Evolutionary conservation across 148 eudicot genomes (phyloP).

Genomic region (Nepenthes gracilis): DNA sequence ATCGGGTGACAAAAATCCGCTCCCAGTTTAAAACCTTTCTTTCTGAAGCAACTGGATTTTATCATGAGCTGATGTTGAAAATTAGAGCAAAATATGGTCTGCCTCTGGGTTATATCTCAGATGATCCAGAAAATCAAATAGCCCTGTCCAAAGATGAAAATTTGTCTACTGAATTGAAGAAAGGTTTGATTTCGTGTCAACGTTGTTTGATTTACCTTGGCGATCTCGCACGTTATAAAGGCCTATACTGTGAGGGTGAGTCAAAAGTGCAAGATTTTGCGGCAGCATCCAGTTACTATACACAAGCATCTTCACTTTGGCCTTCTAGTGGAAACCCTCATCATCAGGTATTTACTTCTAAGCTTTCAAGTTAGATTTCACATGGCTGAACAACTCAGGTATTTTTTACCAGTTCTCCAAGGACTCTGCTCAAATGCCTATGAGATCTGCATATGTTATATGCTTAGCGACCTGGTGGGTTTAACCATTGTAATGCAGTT

Average conservation of each 20-base stretch:
- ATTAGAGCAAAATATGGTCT: slow-evolving; percentile 76
- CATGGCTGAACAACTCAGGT: not conserved
- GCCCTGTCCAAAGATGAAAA: slow-evolving; percentile 38
- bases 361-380: not conserved
- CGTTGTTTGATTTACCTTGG: slow-evolving; percentile 95
- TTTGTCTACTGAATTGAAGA: slow-evolving; percentile 42
- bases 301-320: slow-evolving; percentile 81
- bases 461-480: not conserved
- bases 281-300: slow-evolving; percentile 84
- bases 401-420: not conserved
- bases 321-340: slow-evolving; percentile 97
- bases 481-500: not conserved
- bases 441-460: not conserved
- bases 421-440: not conserved
- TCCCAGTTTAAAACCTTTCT: slow-evolving; percentile 93
- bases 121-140: slow-evolving; percentile 47
- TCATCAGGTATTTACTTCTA: slow-evolving; percentile 60
- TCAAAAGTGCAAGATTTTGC: slow-evolving; percentile 77
- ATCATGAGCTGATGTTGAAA: slow-evolving; percentile 89
- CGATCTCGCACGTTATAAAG: slow-evolving; percentile 95
- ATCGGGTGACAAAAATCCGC: slow-evolving; percentile 53
- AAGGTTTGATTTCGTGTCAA: slow-evolving; percentile 74
- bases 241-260: slow-evolving; percentile 77
- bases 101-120: slow-evolving; percentile 43
- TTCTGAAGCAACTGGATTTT: slow-evolving; percentile 91